Base-by-base conservation (phyloP, 192 early-diverging fungal species). In the Coemansia sp. region DNA sequence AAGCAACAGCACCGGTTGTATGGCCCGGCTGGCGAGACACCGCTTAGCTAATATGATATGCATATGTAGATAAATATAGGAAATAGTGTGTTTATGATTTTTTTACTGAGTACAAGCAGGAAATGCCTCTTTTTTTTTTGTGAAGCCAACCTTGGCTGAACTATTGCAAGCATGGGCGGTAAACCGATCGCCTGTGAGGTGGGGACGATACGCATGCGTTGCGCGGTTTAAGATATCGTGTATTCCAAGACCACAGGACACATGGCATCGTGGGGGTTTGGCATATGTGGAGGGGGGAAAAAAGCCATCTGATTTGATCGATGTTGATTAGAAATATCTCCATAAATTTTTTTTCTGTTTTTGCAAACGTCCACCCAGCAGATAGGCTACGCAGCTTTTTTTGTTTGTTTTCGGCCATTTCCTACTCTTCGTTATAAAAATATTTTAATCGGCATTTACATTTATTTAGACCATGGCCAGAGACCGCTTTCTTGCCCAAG, bases 401-500 rank as follows among this genome's bases (percentile, higher is more conserved):
- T 55, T 51, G 19, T 51, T 51, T 23, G 25, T 15, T 53, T 53
- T 8, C 50, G 10, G 21, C 8, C 23, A 8, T 8, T 57, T 44
- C n/a, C 31, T 29, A 23, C 57, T 59, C 29, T 37, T 57, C n/a
- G 2, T 67, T 44, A 3, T n/a, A 67, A 27, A 17, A 19, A 7
- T 55, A 21, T 39, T 39, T 15, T n/a, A 62, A n/a, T 68, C n/a
- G 53, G 41, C 38, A 44, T 23, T 21, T 36, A 25, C 39, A 50
- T 14, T 55, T 42, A 57, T 27, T 11, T 23, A 57, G 45, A 59
- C 45, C 17, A 80, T 81, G 78, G 70, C 78, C 29, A 76, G 66
- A 23, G 78, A 81, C 60, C 73, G 78, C 14, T 76, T 81, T 68
- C 74, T 81, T 1, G 70, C 78, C 21, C 69, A 70, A 14, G 78